phyloP scores from a whole-genome alignment of 768 basidiomycete genomes.

The Kwoniella sp. region DNA sequence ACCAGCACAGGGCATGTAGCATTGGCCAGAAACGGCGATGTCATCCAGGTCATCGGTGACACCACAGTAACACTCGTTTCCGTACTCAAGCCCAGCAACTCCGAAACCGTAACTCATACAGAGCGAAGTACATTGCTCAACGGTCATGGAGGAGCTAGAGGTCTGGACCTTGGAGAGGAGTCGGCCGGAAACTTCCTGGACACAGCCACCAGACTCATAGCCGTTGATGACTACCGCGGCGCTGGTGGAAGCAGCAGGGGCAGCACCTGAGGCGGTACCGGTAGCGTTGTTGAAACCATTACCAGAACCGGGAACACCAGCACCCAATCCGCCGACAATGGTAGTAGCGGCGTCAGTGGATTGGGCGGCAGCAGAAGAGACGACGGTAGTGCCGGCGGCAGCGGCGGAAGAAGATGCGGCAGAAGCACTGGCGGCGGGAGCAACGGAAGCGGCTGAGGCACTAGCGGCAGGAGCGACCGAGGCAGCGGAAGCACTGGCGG shows the following conservation, averaged over 20 bases:
- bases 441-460: slow-evolving; percentile 21
- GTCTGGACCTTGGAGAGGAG: slow-evolving; percentile 30
- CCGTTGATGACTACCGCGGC: slow-evolving; percentile 27
- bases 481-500: slow-evolving; percentile 7
- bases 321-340: not conserved
- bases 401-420: slow-evolving; percentile 28
- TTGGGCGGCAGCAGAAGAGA: slow-evolving; percentile 15
- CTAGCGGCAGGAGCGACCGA: slow-evolving; percentile 15
- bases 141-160: slow-evolving; percentile 28
- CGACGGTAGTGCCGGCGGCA: slow-evolving; percentile 14
- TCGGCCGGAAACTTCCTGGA: slow-evolving; percentile 38
- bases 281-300: slow-evolving; percentile 15
- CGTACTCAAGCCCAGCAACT: slow-evolving; percentile 46
- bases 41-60: slow-evolving; percentile 32
- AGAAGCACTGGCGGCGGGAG: not conserved
- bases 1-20: slow-evolving; percentile 48
- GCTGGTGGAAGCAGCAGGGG: slow-evolving; percentile 19
- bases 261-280: slow-evolving; percentile 10
- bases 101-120: slow-evolving; percentile 34
- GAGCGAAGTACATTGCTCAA: slow-evolving; percentile 31
- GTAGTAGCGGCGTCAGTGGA: slow-evolving; percentile 11
- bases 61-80: slow-evolving; percentile 47
- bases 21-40: slow-evolving; percentile 32
- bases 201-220: slow-evolving; percentile 29
- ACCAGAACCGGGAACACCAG: slow-evolving; percentile 17